Conservation (phyloP, 163 green algal species). For the Coccomyxa subellipsoidea region DNA sequence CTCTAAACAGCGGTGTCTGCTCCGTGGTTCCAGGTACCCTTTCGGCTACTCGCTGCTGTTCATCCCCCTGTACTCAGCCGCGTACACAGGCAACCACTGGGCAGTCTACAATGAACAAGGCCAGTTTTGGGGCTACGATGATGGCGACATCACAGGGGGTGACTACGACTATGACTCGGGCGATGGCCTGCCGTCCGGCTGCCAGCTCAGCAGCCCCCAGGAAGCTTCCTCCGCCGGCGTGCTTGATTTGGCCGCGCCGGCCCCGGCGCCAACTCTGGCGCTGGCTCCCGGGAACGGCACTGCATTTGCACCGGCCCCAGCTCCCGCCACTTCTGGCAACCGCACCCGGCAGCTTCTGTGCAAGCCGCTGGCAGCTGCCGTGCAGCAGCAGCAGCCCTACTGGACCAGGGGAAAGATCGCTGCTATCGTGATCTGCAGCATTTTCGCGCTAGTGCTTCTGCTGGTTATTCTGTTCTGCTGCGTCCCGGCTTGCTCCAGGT, state of each 20-base stretch:
- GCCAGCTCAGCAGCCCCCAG: neutral
- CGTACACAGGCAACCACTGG: neutral
- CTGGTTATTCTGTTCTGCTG: neutral
- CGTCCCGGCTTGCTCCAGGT: neutral
- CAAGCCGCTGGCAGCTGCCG: neutral
- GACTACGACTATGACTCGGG: neutral
- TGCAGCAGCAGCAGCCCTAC: neutral
- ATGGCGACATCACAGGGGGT: neutral
- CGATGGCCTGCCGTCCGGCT: neutral
- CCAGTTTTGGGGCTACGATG: neutral
- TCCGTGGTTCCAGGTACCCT: neutral
- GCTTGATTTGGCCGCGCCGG: neutral
- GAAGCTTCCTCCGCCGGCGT: neutral
- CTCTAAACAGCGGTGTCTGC: too few relatives aligned
- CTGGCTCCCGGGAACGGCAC: neutral
- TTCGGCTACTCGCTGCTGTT: neutral
- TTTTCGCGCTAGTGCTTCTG: neutral
- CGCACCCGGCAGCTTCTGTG: neutral
- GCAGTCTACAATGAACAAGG: neutral
- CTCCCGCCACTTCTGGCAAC: too few relatives aligned
- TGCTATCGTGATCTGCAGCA: neutral
- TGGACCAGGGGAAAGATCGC: neutral
- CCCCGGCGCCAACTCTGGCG: too few relatives aligned
- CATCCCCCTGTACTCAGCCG: neutral
- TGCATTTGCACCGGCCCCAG: too few relatives aligned